Base-by-base conservation (phyloP, 225 moss, liverwort and hornwort species). In the Sphagnum contortum region DNA sequence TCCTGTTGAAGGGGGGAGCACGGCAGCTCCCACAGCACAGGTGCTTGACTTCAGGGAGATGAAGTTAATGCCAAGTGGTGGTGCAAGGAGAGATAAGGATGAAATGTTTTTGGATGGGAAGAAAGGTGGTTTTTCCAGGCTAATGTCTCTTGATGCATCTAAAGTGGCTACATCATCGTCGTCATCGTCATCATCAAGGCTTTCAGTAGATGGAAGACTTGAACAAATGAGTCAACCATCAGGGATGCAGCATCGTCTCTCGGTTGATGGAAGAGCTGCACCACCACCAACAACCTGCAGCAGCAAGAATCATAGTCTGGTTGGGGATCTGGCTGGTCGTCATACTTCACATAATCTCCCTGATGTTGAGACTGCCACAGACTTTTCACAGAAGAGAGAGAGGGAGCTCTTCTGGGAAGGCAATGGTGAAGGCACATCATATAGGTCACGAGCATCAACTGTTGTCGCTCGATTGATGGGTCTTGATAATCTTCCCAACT, bases 391-490 rank as follows among this genome's bases (percentile, higher is more conserved):
- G 1, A 29, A 29, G 29, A 29, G 29, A 29, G 29, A 29, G 29
- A 29, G 29, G 29, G 29, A 29, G 29, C 29, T 29, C 29, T 29
- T 29, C 29, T 29, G 29, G 29, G 29, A 29, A 29, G 29, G 29
- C 29, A 29, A 29, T 29, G 29, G 29, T 29, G 29, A 29, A 29
- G 29, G 29, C 29, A 29, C 29, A 29, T 29, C 29, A 63, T 60
- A 74, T 10, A 72, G 69, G 72, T 75, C 74, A 71, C 71, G 75
- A 72, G 75, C 71, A 11, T 72, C 75, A 55, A 72, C 71, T 66
- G 72, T 79, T 47, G 79, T 79, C 55, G 79, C 79, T 50, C 71
- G 68, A 47, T 55, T 79, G 57, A 79, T 79, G 79, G 79, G 79
- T 59, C 75, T 79, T 62, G 75, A 75, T 49, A 74, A 71, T 66